Evolutionary conservation across 805 yeast species (phyloP).

Genomic region (Candida stauntonica): DNA sequence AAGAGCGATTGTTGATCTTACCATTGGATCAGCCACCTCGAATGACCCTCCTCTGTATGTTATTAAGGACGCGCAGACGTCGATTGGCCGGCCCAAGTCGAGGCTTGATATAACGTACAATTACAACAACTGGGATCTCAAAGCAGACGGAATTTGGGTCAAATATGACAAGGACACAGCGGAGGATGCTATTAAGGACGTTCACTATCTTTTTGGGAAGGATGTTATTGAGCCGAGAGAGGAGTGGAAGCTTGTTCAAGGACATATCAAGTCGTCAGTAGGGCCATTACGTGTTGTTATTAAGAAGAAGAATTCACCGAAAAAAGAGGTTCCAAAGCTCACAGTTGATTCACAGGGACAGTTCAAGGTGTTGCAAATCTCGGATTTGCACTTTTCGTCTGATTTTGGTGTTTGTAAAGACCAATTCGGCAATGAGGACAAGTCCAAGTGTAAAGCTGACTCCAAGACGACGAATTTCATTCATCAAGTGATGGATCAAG

Average conservation of each 20-base stretch:
- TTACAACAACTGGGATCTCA: constrained; percentile 38
- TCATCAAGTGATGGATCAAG: constrained; percentile 46
- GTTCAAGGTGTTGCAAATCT: constrained; percentile 60
- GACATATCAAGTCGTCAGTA: constrained; percentile 4
- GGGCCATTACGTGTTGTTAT: constrained; percentile 10
- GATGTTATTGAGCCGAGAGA: constrained; percentile 58
- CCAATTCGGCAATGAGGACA: constrained; percentile 20
- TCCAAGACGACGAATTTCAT: constrained; percentile 47
- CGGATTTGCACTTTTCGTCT: constrained; percentile 62
- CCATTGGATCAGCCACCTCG: constrained; percentile 32
- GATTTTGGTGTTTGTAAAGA: constrained; percentile 54
- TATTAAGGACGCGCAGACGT: constrained; percentile 31
- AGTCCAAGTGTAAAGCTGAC: constrained; percentile 47
- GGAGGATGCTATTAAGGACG: constrained; percentile 37
- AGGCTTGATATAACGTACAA: constrained; percentile 20
- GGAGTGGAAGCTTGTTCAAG: constrained; percentile 41
- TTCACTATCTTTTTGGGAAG: constrained; percentile 50
- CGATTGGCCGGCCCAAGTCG: constrained; percentile 26
- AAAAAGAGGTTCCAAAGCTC: constrained; percentile 14
- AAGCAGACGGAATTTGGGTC: constrained; percentile 53
- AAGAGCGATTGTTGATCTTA: constrained; percentile 41
- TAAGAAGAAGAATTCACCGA: background rate
- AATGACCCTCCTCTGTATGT: constrained; percentile 36
- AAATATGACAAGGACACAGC: constrained; percentile 37
- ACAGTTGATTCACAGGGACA: constrained; percentile 31